Base-by-base conservation (phyloP, 139 green algal species). In the Zygnema cylindricum region DNA sequence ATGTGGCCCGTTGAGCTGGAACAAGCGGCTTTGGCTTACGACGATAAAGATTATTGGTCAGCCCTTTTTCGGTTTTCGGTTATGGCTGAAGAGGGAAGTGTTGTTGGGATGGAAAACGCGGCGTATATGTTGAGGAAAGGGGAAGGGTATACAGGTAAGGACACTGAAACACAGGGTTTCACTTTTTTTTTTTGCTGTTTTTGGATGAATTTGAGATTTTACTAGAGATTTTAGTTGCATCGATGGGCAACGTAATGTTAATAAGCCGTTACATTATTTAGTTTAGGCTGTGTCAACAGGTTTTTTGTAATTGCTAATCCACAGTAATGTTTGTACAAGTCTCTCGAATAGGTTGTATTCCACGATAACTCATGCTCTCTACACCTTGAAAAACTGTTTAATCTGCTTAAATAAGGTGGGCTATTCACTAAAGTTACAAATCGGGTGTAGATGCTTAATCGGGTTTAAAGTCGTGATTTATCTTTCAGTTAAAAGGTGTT, bases 71-170 rank as follows among this genome's bases (percentile, higher is more conserved):
- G 88, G 11, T 92, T 81, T 82, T 30, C 33, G 21, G 32, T 92
- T 33, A 40, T 92, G 35, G 88, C 88, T 0, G 88, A 92, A 82
- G 43, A 92, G 71, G 88, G 85, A 33, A 89, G 75, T 63, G 35
- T 30, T 35, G 85, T 89, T 69, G 85, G 75, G 36, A 41, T 39
- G 40, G 85, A 84, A 77, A 89, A 89, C 49, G 85, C 85, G 7
- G 85, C 85, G 0, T 38, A 49, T 40, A 86, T 89, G 73, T n/a
- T 89, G 0, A 1, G 23, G 1, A 57, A 39, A 35, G 63, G n/a
- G 1, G 30, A 89, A 57, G 73, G 73, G 0, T 84, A 76, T 69
- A 76, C 32, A 30, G 85, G 85, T 89, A 69, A 43, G 85, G 25
- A n/a, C n/a, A n/a, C n/a, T n/a, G n/a, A n/a, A n/a, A n/a, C n/a